A percentile compares a stretch with the other conserved stretches of the same genome.
These are phyloP conservation scores for Cyphellophora attinorum DNA, from an alignment of 2,329 filamentous ascomycete species.

Conservation along the genomic window DNA sequence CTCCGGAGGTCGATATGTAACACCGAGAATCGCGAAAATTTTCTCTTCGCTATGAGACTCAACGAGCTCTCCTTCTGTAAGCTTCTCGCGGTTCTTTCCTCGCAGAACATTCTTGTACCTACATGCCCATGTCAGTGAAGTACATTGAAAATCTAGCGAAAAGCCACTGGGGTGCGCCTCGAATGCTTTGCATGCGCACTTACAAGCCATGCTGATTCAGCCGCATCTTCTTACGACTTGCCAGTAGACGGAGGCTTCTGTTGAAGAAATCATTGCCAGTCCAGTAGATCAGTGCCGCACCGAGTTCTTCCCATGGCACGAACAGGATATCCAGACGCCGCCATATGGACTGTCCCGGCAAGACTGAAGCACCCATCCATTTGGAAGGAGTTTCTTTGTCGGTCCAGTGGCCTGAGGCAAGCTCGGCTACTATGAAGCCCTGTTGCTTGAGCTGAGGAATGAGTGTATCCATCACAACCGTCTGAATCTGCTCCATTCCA, in stretches of 20 bases:
- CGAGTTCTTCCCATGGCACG: conserved; percentile 69
- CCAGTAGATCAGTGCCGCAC: conserved; percentile 86
- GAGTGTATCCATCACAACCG: conserved; percentile 53
- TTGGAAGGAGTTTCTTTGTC: conserved; percentile 56
- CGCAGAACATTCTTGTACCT: conserved; percentile 63
- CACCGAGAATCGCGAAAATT: conserved; percentile 73
- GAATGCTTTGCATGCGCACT: too few species aligned
- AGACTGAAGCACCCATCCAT: conserved; percentile 77
- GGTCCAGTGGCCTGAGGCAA: conserved; percentile 44
- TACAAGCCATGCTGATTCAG: conserved; percentile 75
- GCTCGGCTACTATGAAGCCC: conserved; percentile 59
- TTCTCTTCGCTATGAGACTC: conserved; percentile 66
- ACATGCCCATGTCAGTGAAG: too few species aligned
- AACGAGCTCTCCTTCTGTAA: conserved; percentile 59
- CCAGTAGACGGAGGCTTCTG: conserved; percentile 69
- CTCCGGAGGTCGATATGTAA: conserved; percentile 67
- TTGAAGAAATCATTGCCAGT: conserved; percentile 96
- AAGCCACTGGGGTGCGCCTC: too few species aligned
- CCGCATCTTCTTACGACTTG: conserved; percentile 70
- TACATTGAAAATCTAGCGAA: too few species aligned
- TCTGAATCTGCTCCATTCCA: conserved; percentile 46
- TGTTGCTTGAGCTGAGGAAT: conserved; percentile 50
- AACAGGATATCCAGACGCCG: conserved; percentile 76
- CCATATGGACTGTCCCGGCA: conserved; percentile 57
- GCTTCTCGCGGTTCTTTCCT: conserved; percentile 46